A percentile compares a stretch with the other conserved stretches of the same genome.
Evolutionary conservation across 2,329 filamentous ascomycete species (phyloP).

Genomic region (Scytalidium lignicola): DNA sequence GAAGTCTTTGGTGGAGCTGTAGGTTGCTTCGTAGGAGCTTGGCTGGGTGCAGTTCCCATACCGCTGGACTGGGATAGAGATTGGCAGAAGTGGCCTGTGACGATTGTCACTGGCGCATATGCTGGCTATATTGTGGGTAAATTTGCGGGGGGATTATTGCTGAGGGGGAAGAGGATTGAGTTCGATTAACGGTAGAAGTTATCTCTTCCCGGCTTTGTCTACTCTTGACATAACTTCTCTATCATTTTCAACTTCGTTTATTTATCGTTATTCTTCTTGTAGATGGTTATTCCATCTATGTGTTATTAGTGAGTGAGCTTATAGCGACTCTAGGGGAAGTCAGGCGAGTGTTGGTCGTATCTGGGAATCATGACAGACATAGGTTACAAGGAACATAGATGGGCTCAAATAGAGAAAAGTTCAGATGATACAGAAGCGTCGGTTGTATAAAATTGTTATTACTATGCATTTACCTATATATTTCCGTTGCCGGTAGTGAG

Average conservation of each 20-base stretch:
- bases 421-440: no score
- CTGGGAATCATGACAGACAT: no score
- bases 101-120: constrained; percentile 79
- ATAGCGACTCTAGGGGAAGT: no score
- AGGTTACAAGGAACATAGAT: no score
- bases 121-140: constrained; percentile 71
- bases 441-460: no score
- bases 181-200: constrained; percentile 19
- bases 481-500: no score
- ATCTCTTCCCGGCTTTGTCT: background rate
- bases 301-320: no score
- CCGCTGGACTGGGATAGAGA: constrained; percentile 98
- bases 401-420: no score
- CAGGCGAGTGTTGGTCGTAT: no score
- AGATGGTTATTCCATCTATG: no score
- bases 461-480: no score
- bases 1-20: constrained; percentile 76
- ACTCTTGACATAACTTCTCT: background rate
- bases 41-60: constrained; percentile 92
- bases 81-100: constrained; percentile 98
- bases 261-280: background rate
- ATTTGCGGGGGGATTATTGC: constrained; percentile 42
- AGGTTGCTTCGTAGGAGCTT: constrained; percentile 77
- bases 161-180: constrained; percentile 27
- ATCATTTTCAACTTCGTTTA: background rate